phyloP scores from a whole-genome alignment of 2,329 filamentous ascomycete species.

The Aulographum hederae region DNA sequence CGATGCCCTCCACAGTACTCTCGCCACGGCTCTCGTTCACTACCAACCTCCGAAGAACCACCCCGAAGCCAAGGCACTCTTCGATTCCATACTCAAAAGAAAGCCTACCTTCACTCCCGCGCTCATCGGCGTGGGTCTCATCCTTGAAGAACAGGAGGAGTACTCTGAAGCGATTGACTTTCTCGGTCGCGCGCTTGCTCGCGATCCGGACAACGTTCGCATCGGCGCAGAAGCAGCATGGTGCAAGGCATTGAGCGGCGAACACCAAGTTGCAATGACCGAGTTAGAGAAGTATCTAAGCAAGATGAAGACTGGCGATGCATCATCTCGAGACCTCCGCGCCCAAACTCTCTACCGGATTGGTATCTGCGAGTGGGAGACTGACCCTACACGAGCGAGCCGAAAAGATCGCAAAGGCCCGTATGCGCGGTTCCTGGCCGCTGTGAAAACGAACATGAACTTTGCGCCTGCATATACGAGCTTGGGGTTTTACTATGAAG shows the following conservation, averaged over 20 bases:
- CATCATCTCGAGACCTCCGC: slow-evolving; percentile 50
- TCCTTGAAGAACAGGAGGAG: slow-evolving; percentile 85
- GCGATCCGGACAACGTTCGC: slow-evolving; percentile 56
- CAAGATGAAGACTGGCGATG: slow-evolving; percentile 39
- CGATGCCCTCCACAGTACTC: slow-evolving; percentile 56
- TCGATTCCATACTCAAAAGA: slow-evolving; percentile 60
- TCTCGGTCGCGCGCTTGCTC: slow-evolving; percentile 53
- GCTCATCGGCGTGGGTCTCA: slow-evolving; percentile 75
- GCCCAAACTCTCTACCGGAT: slow-evolving; percentile 76
- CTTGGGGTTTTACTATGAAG: slow-evolving; percentile 76
- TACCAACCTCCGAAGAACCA: slow-evolving; percentile 85
- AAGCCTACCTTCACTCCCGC: slow-evolving; percentile 63
- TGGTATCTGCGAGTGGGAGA: slow-evolving; percentile 72
- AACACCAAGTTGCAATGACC: slow-evolving; percentile 47
- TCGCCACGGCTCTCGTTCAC: slow-evolving; percentile 78
- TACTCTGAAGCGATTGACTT: slow-evolving; percentile 69
- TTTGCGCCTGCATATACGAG: slow-evolving; percentile 84
- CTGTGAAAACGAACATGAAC: slow-evolving; percentile 72
- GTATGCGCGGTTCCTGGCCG: slow-evolving; percentile 66
- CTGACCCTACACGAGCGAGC: slow-evolving; percentile 54
- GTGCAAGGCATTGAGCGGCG: slow-evolving; percentile 71
- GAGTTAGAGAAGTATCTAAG: slow-evolving; percentile 36
- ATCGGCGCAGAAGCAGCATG: slow-evolving; percentile 79
- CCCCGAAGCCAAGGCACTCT: slow-evolving; percentile 68
- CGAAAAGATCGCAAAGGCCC: slow-evolving; percentile 67